Percentiles rank a stretch among this genome's conserved stretches.
Conservation (phyloP, 306 rosid genomes). For the Acacia melanoxylon region DNA sequence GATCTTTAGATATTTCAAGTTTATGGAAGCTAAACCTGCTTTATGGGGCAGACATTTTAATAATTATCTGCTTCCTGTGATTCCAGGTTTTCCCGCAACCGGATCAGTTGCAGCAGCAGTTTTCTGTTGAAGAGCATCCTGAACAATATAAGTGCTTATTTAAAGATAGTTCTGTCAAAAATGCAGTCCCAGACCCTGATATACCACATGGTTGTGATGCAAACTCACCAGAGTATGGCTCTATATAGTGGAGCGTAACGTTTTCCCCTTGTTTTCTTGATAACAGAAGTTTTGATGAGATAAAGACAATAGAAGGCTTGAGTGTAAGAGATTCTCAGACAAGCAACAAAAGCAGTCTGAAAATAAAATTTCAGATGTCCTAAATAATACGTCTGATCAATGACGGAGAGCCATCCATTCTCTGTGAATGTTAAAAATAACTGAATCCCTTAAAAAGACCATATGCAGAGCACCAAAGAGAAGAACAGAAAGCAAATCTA, state of each 20-base stretch:
- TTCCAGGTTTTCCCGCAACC: slow-evolving; percentile 69
- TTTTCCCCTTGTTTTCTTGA: not conserved
- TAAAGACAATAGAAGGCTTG: not conserved
- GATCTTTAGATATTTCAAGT: slow-evolving; percentile 18
- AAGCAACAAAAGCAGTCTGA: not conserved
- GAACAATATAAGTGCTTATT: slow-evolving; percentile 53
- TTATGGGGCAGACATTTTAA: not conserved
- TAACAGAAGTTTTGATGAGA: not conserved
- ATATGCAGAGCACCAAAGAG: not conserved
- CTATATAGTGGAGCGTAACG: slow-evolving; percentile 20
- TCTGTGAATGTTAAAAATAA: not conserved
- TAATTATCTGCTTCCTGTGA: slow-evolving; percentile 30
- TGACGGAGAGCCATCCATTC: not conserved
- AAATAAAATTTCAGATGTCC: not conserved
- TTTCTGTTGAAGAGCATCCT: slow-evolving; percentile 50
- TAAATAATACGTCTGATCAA: not conserved
- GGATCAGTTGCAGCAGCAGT: slow-evolving; percentile 83
- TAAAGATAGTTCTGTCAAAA: slow-evolving; percentile 60
- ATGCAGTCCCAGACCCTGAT: slow-evolving; percentile 85
- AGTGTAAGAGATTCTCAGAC: not conserved
- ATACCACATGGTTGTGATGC: slow-evolving; percentile 67
- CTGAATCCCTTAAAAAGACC: not conserved
- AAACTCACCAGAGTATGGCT: slow-evolving; percentile 74
- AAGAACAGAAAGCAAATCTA: not conserved
- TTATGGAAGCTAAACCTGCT: slow-evolving; percentile 18